Percentiles rank a stretch among this genome's conserved stretches.
Evolutionary conservation across 495 filamentous ascomycete genomes (phyloP).

Genomic region (Poronia punctata): DNA sequence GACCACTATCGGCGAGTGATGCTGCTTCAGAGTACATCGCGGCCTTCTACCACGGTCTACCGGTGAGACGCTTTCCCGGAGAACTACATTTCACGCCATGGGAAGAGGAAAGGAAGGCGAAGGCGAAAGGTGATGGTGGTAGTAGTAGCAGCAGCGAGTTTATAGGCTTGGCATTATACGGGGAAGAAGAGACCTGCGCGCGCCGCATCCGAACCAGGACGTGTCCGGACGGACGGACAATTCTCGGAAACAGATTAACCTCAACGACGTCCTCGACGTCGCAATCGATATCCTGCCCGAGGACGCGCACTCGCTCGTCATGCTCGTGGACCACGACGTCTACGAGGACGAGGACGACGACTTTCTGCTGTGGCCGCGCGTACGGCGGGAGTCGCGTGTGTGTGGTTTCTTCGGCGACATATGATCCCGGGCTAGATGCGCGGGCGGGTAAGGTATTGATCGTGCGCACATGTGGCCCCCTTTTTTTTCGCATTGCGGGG

Average conservation of each 20-base stretch:
- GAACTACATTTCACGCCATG: slow-evolving; percentile 40
- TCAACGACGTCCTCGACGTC: slow-evolving; percentile 57
- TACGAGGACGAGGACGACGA: slow-evolving; percentile 62
- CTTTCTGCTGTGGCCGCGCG: slow-evolving; percentile 58
- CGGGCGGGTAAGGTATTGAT: slow-evolving; percentile 38
- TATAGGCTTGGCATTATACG: too few relatives aligned
- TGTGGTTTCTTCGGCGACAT: slow-evolving; percentile 54
- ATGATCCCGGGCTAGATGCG: slow-evolving; percentile 48
- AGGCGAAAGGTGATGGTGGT: slow-evolving; percentile 2
- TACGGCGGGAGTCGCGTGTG: slow-evolving; percentile 56
- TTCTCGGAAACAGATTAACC: slow-evolving; percentile 50
- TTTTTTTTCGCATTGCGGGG: slow-evolving; percentile 52
- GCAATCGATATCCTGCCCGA: slow-evolving; percentile 47
- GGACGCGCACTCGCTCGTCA: slow-evolving; percentile 53
- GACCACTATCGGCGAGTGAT: slow-evolving; percentile 17
- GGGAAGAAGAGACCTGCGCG: too few relatives aligned
- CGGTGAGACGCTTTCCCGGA: slow-evolving; percentile 37
- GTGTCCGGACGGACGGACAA: slow-evolving; percentile 38
- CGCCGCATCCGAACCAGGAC: slow-evolving; percentile 47
- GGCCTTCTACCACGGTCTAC: slow-evolving; percentile 56
- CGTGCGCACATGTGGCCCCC: slow-evolving; percentile 55
- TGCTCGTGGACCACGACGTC: slow-evolving; percentile 56
- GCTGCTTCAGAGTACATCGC: slow-evolving; percentile 46
- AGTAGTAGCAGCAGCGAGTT: too few relatives aligned
- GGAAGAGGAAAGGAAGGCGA: slow-evolving; percentile 24